Evolutionary conservation across 208 protist species (phyloP), one percentile per base, ranked within the genome.

Genomic region (Angomonas ambiguus): DNA sequence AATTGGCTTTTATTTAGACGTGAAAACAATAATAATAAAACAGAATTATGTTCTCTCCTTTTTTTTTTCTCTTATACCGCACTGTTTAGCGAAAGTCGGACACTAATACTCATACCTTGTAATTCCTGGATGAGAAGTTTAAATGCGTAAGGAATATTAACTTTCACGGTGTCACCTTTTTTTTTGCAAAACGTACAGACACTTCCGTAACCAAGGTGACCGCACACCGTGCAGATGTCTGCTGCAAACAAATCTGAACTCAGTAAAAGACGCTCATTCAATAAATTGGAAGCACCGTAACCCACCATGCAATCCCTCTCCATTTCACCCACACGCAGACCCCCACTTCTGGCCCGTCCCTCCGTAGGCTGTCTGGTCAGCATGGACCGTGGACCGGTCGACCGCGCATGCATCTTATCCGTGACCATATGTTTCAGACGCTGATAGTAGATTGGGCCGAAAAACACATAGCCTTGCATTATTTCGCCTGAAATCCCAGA

Each of bases 401-500:
- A 86, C 33, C 99, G 85, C 0, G 98, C 97, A 73, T 99, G 99
- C 93, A 99, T 99, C 81, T 99, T 99, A 83, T 99, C 99, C 20
- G 98, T 94, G 1, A 99, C 99, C 98, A 99, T 99, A 79, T 99
- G 99, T 84, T 99, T 99, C 1, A 99, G 89, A 61, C 98, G 98
- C 82, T 99, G 99, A 79, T 99, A 99, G 79, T 99, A 99, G 22
- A 99, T 98, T 18, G 99, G 99, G 0, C 99, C 99, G 60, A 99
- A 98, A 77, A 99, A 99, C 38, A 99, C 97, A 76, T 99, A 99
- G n/a, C 92, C 90, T 22, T 83, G 74, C 69, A 99, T 84, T 24
- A 97, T 80, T 74, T 99, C 95, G 11, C 99, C 99, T 0, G 98
- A 99, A 13, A 99, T 96, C 28, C 98, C 98, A 20, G 80, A 94